Conservation (phyloP, 306 rosid species). For the Ammopiptanthus mongolicus region DNA sequence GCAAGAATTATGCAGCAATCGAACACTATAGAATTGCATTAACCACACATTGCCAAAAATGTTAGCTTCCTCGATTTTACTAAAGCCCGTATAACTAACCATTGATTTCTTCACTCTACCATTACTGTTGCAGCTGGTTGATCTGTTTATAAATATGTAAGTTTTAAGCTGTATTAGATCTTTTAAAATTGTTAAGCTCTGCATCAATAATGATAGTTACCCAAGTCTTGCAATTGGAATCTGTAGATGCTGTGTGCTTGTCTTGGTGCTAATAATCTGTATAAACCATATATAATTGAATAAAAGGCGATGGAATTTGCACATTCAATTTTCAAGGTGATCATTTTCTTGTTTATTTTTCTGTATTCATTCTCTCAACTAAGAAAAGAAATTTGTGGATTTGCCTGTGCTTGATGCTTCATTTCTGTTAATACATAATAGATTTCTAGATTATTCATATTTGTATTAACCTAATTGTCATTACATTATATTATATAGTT, state of each 20-base stretch:
- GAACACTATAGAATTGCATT: background rate
- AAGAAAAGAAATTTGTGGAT: background rate
- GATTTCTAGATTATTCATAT: background rate
- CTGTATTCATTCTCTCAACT: background rate
- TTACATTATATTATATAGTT: background rate
- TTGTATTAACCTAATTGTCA: background rate
- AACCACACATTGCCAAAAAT: background rate
- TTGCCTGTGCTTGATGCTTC: conserved; percentile 7
- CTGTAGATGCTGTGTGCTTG: background rate
- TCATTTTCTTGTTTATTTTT: background rate
- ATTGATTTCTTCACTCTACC: background rate
- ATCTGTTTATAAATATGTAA: background rate
- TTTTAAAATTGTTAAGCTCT: background rate
- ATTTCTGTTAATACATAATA: background rate
- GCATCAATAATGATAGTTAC: background rate
- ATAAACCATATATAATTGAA: background rate
- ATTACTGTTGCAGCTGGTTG: background rate
- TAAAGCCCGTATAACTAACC: background rate
- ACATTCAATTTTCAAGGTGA: background rate
- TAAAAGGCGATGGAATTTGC: background rate
- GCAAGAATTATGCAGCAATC: background rate
- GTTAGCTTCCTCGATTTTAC: background rate
- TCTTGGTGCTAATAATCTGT: background rate
- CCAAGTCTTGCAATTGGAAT: background rate
- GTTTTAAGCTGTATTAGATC: background rate